Evolutionary conservation across 2,329 filamentous ascomycete species (phyloP).

Genomic region (Colletotrichum lini): DNA sequence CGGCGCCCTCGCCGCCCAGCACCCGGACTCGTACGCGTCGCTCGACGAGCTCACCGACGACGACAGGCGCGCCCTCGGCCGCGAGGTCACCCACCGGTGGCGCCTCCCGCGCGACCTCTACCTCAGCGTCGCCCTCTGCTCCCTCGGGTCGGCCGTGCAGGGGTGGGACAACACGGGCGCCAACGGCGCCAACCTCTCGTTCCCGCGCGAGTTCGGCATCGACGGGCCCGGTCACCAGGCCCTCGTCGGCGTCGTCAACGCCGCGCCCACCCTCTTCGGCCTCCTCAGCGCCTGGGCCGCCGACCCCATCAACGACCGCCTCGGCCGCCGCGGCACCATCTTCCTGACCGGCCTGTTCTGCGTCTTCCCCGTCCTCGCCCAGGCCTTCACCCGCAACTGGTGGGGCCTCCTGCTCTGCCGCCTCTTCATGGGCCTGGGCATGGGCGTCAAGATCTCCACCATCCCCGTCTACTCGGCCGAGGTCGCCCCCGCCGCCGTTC

Average conservation of each 20-base stretch:
- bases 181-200: conserved; percentile 57
- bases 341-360: conserved; percentile 71
- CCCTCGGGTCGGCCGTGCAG: conserved; percentile 50
- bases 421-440: conserved; percentile 75
- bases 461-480: conserved; percentile 83
- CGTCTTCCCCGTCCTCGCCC: conserved; percentile 68
- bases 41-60: conserved; percentile 46
- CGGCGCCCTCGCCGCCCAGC: conserved; percentile 50
- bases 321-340: conserved; percentile 56
- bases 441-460: conserved; percentile 76
- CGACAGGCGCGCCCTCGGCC: conserved; percentile 45
- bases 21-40: conserved; percentile 39
- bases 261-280: conserved; percentile 46
- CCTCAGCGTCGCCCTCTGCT: conserved; percentile 49
- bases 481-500: conserved; percentile 75
- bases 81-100: conserved; percentile 50
- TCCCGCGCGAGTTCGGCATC: conserved; percentile 54
- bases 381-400: conserved; percentile 67
- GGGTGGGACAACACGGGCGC: conserved; percentile 63
- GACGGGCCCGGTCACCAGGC: conserved; percentile 54
- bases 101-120: conserved; percentile 48
- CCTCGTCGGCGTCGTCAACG: conserved; percentile 72
- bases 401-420: conserved; percentile 63
- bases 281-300: conserved; percentile 48
- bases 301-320: conserved; percentile 55